Base-by-base conservation (phyloP, 257 asterid genomes). In the Rhazya stricta region DNA sequence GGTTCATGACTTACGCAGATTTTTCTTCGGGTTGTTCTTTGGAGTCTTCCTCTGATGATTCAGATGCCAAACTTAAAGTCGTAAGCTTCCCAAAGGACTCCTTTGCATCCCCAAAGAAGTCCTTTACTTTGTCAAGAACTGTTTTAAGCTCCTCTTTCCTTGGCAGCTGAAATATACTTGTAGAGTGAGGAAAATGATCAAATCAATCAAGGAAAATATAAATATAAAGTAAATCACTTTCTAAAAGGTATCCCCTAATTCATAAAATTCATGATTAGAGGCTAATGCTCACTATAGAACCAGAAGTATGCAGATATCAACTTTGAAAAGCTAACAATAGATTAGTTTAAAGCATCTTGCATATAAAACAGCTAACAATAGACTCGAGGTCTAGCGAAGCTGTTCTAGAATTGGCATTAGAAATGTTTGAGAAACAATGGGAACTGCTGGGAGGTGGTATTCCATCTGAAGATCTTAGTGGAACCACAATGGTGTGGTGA, bases 21-120 rank as follows among this genome's bases (percentile, higher is more conserved):
- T 86, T 91, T 67, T 90, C 90, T 66, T 80, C 81, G 43, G 91
- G 69, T 21, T 82, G 77, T 77, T 84, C 85, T 77, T 81, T 76
- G 9, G 87, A 25, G 71, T 80, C 91, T 83, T 84, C 91, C 70
- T 88, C 88, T 0, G 91, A 36, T n/a, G 87, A 78, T 75, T 87
- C 95, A 2, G 86, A 71, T 57, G 67, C 81, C 15, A 88, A 19
- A 82, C 86, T 84, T 77, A 94, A 72, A 73, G 88, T 83, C 9
- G 97, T 83, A 77, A 94, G 78, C 89, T 94, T 92, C 82, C 97
- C 97, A 25, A 94, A 92, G 7, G 98, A 91, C 80, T 94, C 97
- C 84, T 90, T 90, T 39, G 96, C 97, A 15, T 88, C 91, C 34
- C 97, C 98, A 29, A 94, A 90, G 83, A 91, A 94, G 83, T 88